Percentiles rank a stretch among this genome's conserved stretches.
These are phyloP conservation scores for Leishmania braziliensis DNA, from an alignment of 208 protist species.

Conservation along the genomic window DNA sequence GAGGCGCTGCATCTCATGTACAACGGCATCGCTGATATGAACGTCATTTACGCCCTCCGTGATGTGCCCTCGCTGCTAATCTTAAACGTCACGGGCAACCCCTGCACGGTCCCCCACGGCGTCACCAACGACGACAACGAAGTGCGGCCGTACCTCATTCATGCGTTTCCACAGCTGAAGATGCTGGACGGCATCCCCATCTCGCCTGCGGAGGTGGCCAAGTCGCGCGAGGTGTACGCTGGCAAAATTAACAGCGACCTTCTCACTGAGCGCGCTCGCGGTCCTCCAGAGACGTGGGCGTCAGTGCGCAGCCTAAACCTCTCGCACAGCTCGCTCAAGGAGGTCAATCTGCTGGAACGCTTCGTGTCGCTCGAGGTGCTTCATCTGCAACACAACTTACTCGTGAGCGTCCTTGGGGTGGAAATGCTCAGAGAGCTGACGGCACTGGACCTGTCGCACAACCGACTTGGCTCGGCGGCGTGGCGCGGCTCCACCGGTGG, in stretches of 20 bases:
- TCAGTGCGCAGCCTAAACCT: slow-evolving; percentile 67
- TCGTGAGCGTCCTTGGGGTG: slow-evolving; percentile 62
- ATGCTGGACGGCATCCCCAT: slow-evolving; percentile 86
- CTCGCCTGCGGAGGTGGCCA: slow-evolving; percentile 47
- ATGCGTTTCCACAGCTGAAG: slow-evolving; percentile 92
- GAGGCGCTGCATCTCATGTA: slow-evolving; percentile 88
- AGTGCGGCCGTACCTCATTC: slow-evolving; percentile 89
- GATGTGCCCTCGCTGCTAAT: slow-evolving; percentile 85
- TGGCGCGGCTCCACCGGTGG: slow-evolving; percentile 16
- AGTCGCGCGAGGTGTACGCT: slow-evolving; percentile 68
- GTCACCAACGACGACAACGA: slow-evolving; percentile 26
- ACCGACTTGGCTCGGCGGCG: slow-evolving; percentile 46
- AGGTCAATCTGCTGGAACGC: slow-evolving; percentile 64
- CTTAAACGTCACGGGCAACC: slow-evolving; percentile 91
- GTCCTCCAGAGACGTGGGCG: slow-evolving; percentile 40
- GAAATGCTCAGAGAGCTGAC: slow-evolving; percentile 47
- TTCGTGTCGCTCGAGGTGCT: slow-evolving; percentile 72
- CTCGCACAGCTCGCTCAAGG: slow-evolving; percentile 74
- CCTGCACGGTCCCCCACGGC: slow-evolving; percentile 23
- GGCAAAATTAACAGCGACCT: slow-evolving; percentile 83
- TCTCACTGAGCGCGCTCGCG: slow-evolving; percentile 60
- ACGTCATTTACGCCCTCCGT: slow-evolving; percentile 78
- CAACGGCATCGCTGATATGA: slow-evolving; percentile 77
- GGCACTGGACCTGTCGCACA: slow-evolving; percentile 86
- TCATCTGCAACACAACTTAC: slow-evolving; percentile 82